Evolutionary conservation across 2,329 filamentous ascomycete species (phyloP), one percentile per base, ranked within the genome.

Genomic region (Catunica adiposa): DNA sequence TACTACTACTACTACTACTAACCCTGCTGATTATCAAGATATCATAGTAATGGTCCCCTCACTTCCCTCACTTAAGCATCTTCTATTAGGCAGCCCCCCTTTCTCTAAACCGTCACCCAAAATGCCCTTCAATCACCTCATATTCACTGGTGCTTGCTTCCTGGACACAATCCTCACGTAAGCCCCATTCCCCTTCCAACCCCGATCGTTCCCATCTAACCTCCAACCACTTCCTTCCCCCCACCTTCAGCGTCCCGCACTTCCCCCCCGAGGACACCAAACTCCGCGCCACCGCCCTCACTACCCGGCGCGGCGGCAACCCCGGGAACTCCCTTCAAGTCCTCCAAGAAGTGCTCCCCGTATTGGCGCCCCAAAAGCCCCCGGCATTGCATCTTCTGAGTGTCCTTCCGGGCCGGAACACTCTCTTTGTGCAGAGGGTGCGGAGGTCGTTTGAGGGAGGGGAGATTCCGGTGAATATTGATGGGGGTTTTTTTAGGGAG

Each of bases 241-340:
- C 23, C 47, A 14, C 22, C 58, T 56, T 59, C 61, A 85, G 80
- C 59, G 75, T 86, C 34, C 77, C 82, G 2, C 69, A 78, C 63
- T 87, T 79, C 64, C 84, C 84, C 1, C 66, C 67, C 5, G 84
- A 89, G 68, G 84, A 89, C 69, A 75, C 79, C 51, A 89, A 89
- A 66, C 71, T 86, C 42, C 80, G 84, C 31, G 83, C 84, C 17
- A 76, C 76, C 1, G 71, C 64, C 23, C 65, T 84, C 55, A 68
- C 70, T 37, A 73, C 74, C 46, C 77, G 84, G 29, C 76, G 83
- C 25, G 84, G 85, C 54, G 84, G 84, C 31, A 89, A 89, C 65
- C 80, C 81, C 60, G 76, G 80, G 23, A 89, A 89, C 64, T 77
- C 78, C 2, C 74, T 87, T 34, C 76, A 87, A 64, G 83, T 89